Percentiles rank a stretch among this genome's conserved stretches.
These are phyloP conservation scores for Symbiodinium natans DNA, from an alignment of 73 alveolate genomes.

Conservation along the genomic window DNA sequence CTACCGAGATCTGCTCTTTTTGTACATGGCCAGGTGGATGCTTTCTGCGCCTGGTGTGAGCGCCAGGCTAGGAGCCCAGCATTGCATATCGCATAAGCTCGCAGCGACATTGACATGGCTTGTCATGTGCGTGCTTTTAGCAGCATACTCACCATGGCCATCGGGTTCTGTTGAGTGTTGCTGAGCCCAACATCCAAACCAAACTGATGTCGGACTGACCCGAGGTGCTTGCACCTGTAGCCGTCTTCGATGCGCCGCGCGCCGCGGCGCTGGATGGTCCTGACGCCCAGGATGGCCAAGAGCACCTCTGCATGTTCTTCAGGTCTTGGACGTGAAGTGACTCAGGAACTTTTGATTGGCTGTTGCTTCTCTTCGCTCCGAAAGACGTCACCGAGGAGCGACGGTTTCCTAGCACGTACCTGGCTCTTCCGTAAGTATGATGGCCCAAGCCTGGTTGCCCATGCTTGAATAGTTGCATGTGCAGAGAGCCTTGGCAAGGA, in stretches of 20 bases:
- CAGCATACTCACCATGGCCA: too few relatives aligned
- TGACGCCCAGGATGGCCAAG: neutral
- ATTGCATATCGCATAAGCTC: too few relatives aligned
- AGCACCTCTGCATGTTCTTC: neutral
- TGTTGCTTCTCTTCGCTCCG: constrained; percentile 74
- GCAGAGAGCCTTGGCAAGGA: neutral
- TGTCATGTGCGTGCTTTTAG: too few relatives aligned
- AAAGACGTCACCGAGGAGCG: constrained; percentile 23
- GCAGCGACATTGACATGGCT: too few relatives aligned
- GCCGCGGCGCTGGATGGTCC: constrained; percentile 81
- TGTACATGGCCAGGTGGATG: constrained; percentile 32
- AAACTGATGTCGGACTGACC: neutral
- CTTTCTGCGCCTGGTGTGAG: constrained; percentile 92
- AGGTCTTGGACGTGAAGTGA: too few relatives aligned
- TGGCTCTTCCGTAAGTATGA: too few relatives aligned
- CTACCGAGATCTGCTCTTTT: too few relatives aligned
- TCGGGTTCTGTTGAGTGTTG: too few relatives aligned
- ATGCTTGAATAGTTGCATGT: too few relatives aligned
- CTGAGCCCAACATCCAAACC: too few relatives aligned
- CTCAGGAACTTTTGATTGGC: constrained; percentile 86
- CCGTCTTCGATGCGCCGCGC: constrained; percentile 88
- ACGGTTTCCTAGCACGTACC: neutral
- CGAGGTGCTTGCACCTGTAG: constrained; percentile 59
- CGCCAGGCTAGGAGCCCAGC: constrained; percentile 23
- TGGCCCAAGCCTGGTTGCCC: too few relatives aligned